These are phyloP conservation scores for Gillenia trifoliata DNA, from an alignment of 306 rosid species.

Conservation along the genomic window DNA sequence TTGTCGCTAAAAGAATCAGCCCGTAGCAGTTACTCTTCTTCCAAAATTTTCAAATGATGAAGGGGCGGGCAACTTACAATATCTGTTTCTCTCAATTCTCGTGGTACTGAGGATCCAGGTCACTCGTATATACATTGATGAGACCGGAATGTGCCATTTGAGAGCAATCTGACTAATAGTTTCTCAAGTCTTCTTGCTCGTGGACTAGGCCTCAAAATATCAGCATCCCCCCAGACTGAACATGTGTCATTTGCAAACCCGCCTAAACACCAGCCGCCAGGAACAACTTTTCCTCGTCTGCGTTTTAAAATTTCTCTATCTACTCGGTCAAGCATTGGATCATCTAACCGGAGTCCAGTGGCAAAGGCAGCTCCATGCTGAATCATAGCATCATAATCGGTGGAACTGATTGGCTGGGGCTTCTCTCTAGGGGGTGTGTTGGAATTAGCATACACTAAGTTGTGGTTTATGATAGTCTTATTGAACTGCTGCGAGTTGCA, in stretches of 20 bases:
- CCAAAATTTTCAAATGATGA: conserved; percentile 4
- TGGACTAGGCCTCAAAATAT: conserved; percentile 72
- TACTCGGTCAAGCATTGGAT: conserved; percentile 72
- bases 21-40: neutral
- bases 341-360: conserved; percentile 41
- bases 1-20: conserved; percentile 7
- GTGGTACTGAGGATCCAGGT: conserved; percentile 6
- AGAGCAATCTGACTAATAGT: conserved; percentile 53
- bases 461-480: conserved; percentile 70
- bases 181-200: conserved; percentile 79
- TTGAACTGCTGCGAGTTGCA: conserved; percentile 74
- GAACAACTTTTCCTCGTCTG: conserved; percentile 40
- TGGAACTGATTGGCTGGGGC: conserved; percentile 38
- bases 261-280: conserved; percentile 98
- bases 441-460: conserved; percentile 40
- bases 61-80: neutral
- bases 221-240: conserved; percentile 90
- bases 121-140: conserved; percentile 55
- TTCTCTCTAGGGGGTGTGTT: conserved; percentile 34
- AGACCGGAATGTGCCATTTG: conserved; percentile 52
- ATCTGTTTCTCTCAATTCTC: neutral
- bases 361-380: conserved; percentile 82
- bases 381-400: conserved; percentile 55
- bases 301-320: conserved; percentile 64
- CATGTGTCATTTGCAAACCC: conserved; percentile 69